Evolutionary conservation across 768 basidiomycete species (phyloP), one percentile per base, ranked within the genome.

Genomic region (Rhodotorula paludigena): DNA sequence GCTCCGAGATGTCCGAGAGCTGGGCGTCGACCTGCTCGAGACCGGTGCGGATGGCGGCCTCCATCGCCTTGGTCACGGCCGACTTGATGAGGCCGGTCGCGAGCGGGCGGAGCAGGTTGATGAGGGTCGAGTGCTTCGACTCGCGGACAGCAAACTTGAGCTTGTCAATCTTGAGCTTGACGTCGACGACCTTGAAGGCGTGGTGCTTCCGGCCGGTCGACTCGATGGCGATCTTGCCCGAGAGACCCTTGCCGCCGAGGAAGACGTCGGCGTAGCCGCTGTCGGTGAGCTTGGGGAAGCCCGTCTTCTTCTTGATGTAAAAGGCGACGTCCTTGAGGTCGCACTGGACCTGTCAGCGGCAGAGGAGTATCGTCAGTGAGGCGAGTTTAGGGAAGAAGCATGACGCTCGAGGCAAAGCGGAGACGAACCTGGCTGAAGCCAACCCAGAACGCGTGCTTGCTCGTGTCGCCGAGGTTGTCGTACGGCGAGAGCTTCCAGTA

Each of bases 311-410:
- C 53, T 72, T 73, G 66, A 68, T 63, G 69, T 71, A 72, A 78
- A 98, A 94, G 15, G 89, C 87, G 21, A 96, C 89, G 73, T 97
- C 92, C 23, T 89, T 84, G 85, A 98, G 88, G 73, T 96, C 92
- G 10, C 89, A 88, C 77, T 97, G 92, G 73, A 96, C 89, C 78
- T 97, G 92, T 36, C 81, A 82, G 44, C 72, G 83, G n/a, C n/a
- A n/a, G n/a, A n/a, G n/a, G n/a, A n/a, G n/a, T n/a, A n/a, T n/a
- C n/a, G n/a, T n/a, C 82, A 36, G 23, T 25, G n/a, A 8, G n/a
- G n/a, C n/a, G n/a, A n/a, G n/a, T n/a, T n/a, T n/a, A n/a, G n/a
- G n/a, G n/a, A n/a, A 33, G 30, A 33, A 32, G n/a, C 9, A n/a
- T 28, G 33, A 32, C 18, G 36, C 59, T 16, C 28, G 51, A 33